Percentiles rank a stretch among this genome's conserved stretches.
Conservation (phyloP, 2,329 filamentous ascomycete genomes). For the Endoconidiophora polonica region DNA sequence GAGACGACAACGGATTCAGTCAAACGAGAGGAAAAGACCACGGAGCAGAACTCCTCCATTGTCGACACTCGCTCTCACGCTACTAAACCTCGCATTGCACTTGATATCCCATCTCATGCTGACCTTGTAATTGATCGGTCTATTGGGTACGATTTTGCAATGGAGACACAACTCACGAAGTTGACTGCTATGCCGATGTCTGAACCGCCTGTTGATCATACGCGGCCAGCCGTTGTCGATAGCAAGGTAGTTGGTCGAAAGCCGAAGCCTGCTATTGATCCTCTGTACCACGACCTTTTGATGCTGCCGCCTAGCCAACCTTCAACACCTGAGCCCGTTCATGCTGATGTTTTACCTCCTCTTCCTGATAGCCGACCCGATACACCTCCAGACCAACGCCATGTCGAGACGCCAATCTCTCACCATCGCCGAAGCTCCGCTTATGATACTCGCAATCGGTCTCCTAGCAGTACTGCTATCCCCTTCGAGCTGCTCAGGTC, state of each 20-base stretch:
- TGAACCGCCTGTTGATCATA: no score
- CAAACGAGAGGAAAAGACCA: conserved; percentile 19
- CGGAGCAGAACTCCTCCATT: conserved; percentile 15
- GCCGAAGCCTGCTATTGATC: conserved; percentile 50
- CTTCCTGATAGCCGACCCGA: conserved; percentile 45
- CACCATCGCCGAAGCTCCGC: conserved; percentile 2
- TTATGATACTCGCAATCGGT: conserved; percentile 18
- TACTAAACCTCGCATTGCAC: neutral
- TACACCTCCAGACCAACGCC: conserved; percentile 23
- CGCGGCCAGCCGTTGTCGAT: no score
- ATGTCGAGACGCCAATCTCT: neutral
- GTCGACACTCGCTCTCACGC: no score
- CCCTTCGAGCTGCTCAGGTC: conserved; percentile 39
- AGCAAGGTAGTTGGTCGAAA: conserved; percentile 23
- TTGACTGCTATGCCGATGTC: no score
- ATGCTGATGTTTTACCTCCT: conserved; percentile 28
- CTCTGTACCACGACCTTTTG: conserved; percentile 47
- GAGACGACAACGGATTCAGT: neutral
- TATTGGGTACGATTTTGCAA: no score
- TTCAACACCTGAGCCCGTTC: conserved; percentile 26
- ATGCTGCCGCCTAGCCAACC: conserved; percentile 45
- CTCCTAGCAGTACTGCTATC: conserved; percentile 40
- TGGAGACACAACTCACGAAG: no score
- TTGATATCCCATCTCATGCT: neutral
- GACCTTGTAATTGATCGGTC: no score